Conservation (phyloP, 108 stramenopile species). For the Cyclostephanos tholiformis region DNA sequence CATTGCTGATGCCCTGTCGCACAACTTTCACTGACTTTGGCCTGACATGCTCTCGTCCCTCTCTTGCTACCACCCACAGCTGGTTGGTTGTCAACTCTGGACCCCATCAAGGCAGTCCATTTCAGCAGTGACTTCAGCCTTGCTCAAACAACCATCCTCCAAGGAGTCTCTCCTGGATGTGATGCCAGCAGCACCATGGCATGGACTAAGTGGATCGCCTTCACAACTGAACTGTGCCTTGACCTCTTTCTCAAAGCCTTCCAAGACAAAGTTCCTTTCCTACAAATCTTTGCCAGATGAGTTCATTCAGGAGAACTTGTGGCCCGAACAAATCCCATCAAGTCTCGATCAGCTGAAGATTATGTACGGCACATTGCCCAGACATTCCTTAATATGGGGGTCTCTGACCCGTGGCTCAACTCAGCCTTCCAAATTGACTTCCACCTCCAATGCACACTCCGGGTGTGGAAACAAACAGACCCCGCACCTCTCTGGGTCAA, state of each 20-base stretch:
- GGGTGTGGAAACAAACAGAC: slow-evolving; percentile 34
- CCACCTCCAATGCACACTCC: slow-evolving; percentile 9
- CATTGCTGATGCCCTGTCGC: too few species aligned
- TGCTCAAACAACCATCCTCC: not conserved
- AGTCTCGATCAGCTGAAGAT: slow-evolving; percentile 47
- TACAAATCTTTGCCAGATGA: slow-evolving; percentile 36
- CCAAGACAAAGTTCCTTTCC: slow-evolving; percentile 28
- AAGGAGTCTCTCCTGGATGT: too few species aligned
- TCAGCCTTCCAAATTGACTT: slow-evolving; percentile 23
- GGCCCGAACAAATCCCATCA: slow-evolving; percentile 4
- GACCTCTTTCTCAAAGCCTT: slow-evolving; percentile 28
- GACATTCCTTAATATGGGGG: slow-evolving; percentile 41
- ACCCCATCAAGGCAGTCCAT: slow-evolving; percentile 28
- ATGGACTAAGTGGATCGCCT: too few species aligned
- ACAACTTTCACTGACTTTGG: too few species aligned
- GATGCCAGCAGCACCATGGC: too few species aligned
- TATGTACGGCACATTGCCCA: slow-evolving; percentile 41
- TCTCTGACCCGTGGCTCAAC: slow-evolving; percentile 29
- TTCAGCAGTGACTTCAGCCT: slow-evolving; percentile 41
- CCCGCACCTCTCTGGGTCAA: slow-evolving; percentile 48
- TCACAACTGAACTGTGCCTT: too few species aligned
- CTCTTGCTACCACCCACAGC: not conserved
- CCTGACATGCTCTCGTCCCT: too few species aligned
- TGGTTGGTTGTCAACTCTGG: slow-evolving; percentile 46
- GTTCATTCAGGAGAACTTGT: not conserved